Evolutionary conservation across 2,329 filamentous ascomycete species (phyloP).

Genomic region (Paecilomyces sp.): DNA sequence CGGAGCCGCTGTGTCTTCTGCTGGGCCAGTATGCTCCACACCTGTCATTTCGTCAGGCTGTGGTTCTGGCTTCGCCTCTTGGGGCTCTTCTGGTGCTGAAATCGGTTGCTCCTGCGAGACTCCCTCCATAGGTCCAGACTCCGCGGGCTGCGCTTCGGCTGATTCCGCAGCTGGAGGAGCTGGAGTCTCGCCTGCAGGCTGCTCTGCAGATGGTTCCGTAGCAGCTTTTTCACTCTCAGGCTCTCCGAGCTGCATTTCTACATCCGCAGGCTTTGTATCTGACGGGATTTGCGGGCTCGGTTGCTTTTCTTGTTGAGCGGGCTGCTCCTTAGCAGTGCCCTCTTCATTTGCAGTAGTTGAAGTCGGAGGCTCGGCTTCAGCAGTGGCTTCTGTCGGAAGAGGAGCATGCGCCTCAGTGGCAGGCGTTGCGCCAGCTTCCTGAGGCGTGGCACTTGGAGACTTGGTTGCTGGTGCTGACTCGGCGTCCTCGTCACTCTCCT

Average conservation of each 20-base stretch:
- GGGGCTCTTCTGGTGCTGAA: slow-evolving; percentile 5
- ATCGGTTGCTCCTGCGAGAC: neutral
- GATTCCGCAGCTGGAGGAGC: neutral
- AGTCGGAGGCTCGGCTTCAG: slow-evolving; percentile 4
- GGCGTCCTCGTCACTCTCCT: slow-evolving; percentile 41
- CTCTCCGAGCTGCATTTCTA: neutral
- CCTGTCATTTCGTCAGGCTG: neutral
- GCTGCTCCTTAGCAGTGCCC: neutral
- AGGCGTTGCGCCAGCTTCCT: slow-evolving; percentile 18
- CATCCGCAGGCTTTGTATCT: neutral
- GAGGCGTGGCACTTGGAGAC: slow-evolving; percentile 31
- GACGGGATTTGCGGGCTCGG: neutral
- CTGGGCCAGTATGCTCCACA: neutral
- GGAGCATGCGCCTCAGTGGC: slow-evolving; percentile 15
- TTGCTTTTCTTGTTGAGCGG: neutral
- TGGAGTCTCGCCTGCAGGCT: slow-evolving; percentile 2
- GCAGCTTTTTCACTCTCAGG: neutral
- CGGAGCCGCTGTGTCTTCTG: slow-evolving; percentile 1
- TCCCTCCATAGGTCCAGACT: neutral
- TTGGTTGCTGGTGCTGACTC: slow-evolving; percentile 41
- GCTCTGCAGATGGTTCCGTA: neutral
- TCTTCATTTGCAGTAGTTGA: slow-evolving; percentile 1
- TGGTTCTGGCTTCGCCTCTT: slow-evolving; percentile 5
- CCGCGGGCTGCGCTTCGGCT: slow-evolving; percentile 1
- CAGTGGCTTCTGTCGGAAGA: slow-evolving; percentile 9